Evolutionary conservation across 2,329 filamentous ascomycete genomes (phyloP).

Genomic region (Neodidymelliopsis sp.): DNA sequence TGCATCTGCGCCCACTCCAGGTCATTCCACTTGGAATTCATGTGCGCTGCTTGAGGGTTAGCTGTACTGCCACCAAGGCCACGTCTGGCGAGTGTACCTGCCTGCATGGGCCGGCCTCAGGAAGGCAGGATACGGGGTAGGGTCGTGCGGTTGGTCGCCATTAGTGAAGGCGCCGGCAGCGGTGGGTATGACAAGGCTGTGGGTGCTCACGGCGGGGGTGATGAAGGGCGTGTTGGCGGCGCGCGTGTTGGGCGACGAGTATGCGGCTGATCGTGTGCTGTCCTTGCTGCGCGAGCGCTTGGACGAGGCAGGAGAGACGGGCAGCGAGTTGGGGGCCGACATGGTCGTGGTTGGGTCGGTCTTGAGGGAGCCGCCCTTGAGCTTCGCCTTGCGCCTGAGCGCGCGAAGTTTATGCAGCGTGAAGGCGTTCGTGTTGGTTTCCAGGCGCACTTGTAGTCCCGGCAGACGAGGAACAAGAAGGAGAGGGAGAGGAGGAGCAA

Average conservation of each 20-base stretch:
- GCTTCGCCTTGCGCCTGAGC: constrained; percentile 50
- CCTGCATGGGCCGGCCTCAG: constrained; percentile 59
- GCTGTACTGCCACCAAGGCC: constrained; percentile 12
- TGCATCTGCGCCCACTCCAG: constrained; percentile 67
- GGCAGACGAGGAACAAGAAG: constrained; percentile 28
- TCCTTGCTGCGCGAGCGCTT: constrained; percentile 51
- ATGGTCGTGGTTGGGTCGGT: constrained; percentile 24
- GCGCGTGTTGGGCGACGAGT: constrained; percentile 36
- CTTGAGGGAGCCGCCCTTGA: constrained; percentile 38
- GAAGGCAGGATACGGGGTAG: constrained; percentile 55
- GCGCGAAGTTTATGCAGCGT: constrained; percentile 52
- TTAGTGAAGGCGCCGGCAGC: constrained; percentile 21
- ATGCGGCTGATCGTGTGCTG: constrained; percentile 43
- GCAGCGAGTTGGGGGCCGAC: constrained; percentile 38
- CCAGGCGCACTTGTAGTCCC: constrained; percentile 9
- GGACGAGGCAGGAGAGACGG: constrained; percentile 47
- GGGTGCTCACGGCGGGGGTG: constrained; percentile 41
- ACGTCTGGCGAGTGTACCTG: constrained; percentile 51
- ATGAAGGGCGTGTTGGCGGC: constrained; percentile 33
- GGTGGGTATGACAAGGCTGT: constrained; percentile 41
- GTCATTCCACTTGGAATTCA: constrained; percentile 66
- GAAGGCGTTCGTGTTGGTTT: constrained; percentile 26
- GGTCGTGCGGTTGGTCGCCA: constrained; percentile 10
- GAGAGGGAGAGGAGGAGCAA: constrained; percentile 31
- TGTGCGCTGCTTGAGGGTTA: constrained; percentile 43